phyloP scores from a whole-genome alignment of 176 grass and related monocot genomes.

The Paspalum notatum region DNA sequence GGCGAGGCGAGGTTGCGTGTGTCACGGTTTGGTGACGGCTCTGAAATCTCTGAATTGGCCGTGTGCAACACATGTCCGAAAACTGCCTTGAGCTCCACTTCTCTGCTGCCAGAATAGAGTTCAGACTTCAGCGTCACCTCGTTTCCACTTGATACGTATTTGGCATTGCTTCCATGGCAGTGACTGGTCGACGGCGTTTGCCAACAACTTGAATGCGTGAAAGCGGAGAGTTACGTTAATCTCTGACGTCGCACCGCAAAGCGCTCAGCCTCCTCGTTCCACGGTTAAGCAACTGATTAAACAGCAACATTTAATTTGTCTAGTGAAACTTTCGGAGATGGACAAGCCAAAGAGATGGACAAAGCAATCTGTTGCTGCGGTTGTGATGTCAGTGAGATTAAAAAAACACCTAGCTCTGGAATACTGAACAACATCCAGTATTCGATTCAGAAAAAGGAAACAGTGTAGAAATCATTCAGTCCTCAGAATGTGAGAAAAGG shows the following conservation, averaged over 20 bases:
- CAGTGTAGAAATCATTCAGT: neutral
- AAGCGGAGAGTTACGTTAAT: conserved; percentile 23
- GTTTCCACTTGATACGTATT: conserved; percentile 1
- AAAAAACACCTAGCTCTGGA: neutral
- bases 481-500: neutral
- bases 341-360: neutral
- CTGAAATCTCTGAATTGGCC: neutral
- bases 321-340: conserved; percentile 16
- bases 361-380: neutral
- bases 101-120: neutral
- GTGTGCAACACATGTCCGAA: conserved; percentile 40
- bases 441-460: neutral
- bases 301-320: neutral
- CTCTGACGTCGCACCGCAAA: conserved; percentile 31
- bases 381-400: neutral
- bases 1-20: conserved; percentile 39
- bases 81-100: conserved; percentile 21
- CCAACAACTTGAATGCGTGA: conserved; percentile 40
- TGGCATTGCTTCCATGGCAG: conserved; percentile 19
- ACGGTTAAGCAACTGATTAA: conserved; percentile 37
- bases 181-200: conserved; percentile 23
- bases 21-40: conserved; percentile 23
- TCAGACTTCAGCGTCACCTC: conserved; percentile 47
- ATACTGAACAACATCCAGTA: neutral
- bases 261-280: neutral